Evolutionary conservation across 805 yeast species (phyloP), one percentile per base, ranked within the genome.

Genomic region (Debaryomyces tyrocola): DNA sequence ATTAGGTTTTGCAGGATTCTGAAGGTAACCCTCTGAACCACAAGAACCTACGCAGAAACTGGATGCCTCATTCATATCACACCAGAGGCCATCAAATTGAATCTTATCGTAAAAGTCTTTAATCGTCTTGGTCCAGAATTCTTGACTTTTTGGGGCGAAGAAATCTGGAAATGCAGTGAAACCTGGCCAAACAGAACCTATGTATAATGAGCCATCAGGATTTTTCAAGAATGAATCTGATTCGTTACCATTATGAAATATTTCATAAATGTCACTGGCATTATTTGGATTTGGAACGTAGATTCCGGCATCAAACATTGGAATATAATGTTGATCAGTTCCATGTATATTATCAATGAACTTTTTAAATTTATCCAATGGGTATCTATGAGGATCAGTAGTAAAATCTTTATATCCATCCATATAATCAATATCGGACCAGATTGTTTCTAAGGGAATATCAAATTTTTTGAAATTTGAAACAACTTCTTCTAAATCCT

Each of bases 31-130:
- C 5, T 55, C 58, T 9, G 53, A 40, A 20, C 64, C 66, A 50
- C 65, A 59, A n/a, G 64, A 58, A 6, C 69, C 67, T 18, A 60
- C 65, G 49, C 68, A 63, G 57, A 61, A 64, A 4, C 63, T 57
- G 18, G 62, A 54, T 2, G 50, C 66, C 41, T 62, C 66, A 45
- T 59, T 58, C 64, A 58, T 59, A 39, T 59, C 64, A 18, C 52
- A 39, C 61, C 61, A 57, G 33, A 57, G 53, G 28, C 60, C 61
- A 44, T 57, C 61, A 40, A 46, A 59, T 17, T 54, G 45, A 24
- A 59, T 46, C 18, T 49, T 38, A 21, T 51, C 43, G 44, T 58
- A 49, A 58, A 59, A 60, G 10, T 54, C 46, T 42, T 52, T 48
- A 41, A 62, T 51, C 11, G 43, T 48, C 18, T 58, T 40, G 4